Percentiles rank a stretch among this genome's conserved stretches.
These are phyloP conservation scores for Jatropha curcas DNA, from an alignment of 345 rosid genomes.

Conservation along the genomic window DNA sequence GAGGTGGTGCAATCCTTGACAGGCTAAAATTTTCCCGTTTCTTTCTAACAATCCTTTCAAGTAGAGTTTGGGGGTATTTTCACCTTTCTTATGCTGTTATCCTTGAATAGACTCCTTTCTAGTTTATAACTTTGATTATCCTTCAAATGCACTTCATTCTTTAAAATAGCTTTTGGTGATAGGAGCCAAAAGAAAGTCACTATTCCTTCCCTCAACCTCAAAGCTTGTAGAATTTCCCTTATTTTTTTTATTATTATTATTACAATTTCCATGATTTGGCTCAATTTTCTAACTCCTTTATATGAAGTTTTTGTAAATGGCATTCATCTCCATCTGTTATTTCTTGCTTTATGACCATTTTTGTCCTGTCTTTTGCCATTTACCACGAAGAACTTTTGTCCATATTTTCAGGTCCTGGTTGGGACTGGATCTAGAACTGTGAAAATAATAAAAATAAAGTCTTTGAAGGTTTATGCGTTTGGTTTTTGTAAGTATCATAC, in stretches of 20 bases:
- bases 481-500: slow-evolving; percentile 81
- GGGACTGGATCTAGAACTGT: slow-evolving; percentile 91
- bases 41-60: not conserved
- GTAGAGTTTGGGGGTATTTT: not conserved
- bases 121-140: not conserved
- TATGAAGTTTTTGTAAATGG: not conserved
- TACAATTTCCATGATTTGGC: not conserved
- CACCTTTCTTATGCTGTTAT: not conserved
- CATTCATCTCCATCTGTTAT: no score
- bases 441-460: slow-evolving; percentile 76
- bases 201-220: not conserved
- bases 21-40: not conserved
- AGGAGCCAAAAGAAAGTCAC: no score
- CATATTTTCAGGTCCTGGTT: slow-evolving; percentile 74
- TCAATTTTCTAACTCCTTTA: not conserved
- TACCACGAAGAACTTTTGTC: not conserved
- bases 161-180: no score
- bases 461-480: slow-evolving; percentile 81
- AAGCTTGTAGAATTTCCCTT: not conserved
- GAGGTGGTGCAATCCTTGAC: not conserved
- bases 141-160: not conserved
- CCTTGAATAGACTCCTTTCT: not conserved
- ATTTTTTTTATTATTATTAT: not conserved
- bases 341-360: not conserved
- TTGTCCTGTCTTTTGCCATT: not conserved